phyloP scores from a whole-genome alignment of 208 protist species.

The Kentomonas sorsogonicus region DNA sequence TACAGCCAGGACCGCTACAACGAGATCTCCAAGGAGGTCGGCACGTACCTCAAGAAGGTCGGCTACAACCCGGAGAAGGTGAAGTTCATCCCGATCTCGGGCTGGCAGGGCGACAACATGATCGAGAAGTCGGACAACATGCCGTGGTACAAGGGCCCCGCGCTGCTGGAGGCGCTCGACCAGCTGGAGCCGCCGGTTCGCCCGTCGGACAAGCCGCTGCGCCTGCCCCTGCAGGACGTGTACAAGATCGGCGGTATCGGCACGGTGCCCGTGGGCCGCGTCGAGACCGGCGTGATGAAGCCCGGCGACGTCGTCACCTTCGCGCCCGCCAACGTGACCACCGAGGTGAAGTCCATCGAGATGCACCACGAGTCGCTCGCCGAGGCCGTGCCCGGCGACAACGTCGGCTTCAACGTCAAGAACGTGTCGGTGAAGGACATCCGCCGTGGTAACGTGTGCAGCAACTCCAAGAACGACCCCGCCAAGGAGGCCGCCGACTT shows the following conservation, averaged over 20 bases:
- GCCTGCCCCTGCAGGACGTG: conserved; percentile 93
- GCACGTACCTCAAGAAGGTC: conserved; percentile 77
- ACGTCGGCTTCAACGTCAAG: conserved; percentile 94
- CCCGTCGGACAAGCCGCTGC: conserved; percentile 92
- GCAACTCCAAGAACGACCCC: conserved; percentile 57
- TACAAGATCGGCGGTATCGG: conserved; percentile 93
- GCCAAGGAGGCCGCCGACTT: conserved; percentile 58
- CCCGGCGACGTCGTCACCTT: conserved; percentile 53
- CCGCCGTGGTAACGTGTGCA: conserved; percentile 68
- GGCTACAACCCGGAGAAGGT: conserved; percentile 92
- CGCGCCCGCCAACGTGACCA: conserved; percentile 35
- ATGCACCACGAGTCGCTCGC: conserved; percentile 80
- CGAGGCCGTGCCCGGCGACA: conserved; percentile 87
- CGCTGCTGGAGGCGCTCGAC: conserved; percentile 91
- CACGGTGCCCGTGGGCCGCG: conserved; percentile 46
- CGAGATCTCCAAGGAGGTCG: conserved; percentile 77
- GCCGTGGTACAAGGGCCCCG: conserved; percentile 91
- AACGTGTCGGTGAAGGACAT: conserved; percentile 89
- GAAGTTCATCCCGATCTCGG: conserved; percentile 93
- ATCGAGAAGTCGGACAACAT: conserved; percentile 87
- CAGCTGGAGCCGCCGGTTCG: conserved; percentile 70
- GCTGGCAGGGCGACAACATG: conserved; percentile 94
- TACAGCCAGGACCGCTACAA: conserved; percentile 86
- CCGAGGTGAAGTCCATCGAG: conserved; percentile 81
- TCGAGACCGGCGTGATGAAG: conserved; percentile 50